Evolutionary conservation across 2,329 filamentous ascomycete species (phyloP), one percentile per base, ranked within the genome.

Genomic region (Fusarium sp.): DNA sequence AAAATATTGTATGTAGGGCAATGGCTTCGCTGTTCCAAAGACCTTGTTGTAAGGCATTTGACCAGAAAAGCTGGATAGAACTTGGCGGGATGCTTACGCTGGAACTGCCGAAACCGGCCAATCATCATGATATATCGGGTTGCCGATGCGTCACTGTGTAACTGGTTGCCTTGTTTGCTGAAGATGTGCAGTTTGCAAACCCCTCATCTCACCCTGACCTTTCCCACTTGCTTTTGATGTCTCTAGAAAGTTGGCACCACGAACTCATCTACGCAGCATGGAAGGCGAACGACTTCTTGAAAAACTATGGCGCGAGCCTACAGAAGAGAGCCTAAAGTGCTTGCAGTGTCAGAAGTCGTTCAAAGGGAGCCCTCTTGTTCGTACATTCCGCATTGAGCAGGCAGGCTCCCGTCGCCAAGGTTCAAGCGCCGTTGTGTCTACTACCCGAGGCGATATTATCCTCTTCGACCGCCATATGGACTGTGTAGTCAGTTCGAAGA

Each of bases 21-120:
- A 18, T 36, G 5, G 10, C 0, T 20, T 8, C 17, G 0, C 17
- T 24, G 8, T 14, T 10, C 17, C 17, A 35, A 24, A 20, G 17
- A 24, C 18, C 28, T 12, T 8, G 8, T 11, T 24, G 8, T 14
- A 11, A 5, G 3, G 6, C 17, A 20, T 22, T 26, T 8, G n/a
- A 53, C 12, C 4, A 8, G n/a, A 20, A 53, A 20, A 4, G 8
- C 22, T 20, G 6, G 12, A 36, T 26, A 12, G 3, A 35, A 26
- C 30, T 36, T 11, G 8, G 18, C 8, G 12, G n/a, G 17, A 12
- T 36, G 30, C 30, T 36, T 36, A 53, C 18, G 18, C 30, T 15
- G 9, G 4, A 36, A 24, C n/a, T 36, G 17, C n/a, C 3, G 8
- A 5, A 7, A 32, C 6, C 7, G 5, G n/a, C 32, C 50, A 54